phyloP scores from a whole-genome alignment of 768 basidiomycete genomes.

The Pleurotus platypus region DNA sequence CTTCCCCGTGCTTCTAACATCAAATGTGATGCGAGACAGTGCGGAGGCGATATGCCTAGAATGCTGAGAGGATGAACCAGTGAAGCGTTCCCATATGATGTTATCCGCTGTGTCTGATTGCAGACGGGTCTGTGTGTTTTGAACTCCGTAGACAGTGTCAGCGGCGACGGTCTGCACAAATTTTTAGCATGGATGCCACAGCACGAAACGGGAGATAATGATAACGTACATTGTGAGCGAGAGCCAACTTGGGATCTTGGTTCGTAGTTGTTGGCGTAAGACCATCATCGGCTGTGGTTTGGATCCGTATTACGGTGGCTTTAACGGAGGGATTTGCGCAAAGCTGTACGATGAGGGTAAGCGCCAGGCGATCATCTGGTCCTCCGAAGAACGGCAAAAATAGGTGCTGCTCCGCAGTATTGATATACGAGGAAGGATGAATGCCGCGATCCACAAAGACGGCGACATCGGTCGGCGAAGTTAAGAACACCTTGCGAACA shows the following conservation, averaged over 20 bases:
- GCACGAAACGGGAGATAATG: neutral
- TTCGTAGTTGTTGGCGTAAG: slow-evolving; percentile 24
- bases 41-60: slow-evolving; percentile 31
- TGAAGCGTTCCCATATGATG: slow-evolving; percentile 67
- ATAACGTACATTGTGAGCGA: slow-evolving; percentile 28
- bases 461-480: slow-evolving; percentile 72
- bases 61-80: slow-evolving; percentile 25
- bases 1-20: slow-evolving; percentile 37
- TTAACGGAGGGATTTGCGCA: slow-evolving; percentile 51
- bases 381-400: slow-evolving; percentile 94
- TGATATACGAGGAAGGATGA: slow-evolving; percentile 18
- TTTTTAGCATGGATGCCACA: neutral
- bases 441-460: slow-evolving; percentile 80
- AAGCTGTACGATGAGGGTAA: slow-evolving; percentile 82
- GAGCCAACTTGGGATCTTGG: slow-evolving; percentile 12
- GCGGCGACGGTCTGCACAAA: slow-evolving; percentile 40
- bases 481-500: slow-evolving; percentile 77
- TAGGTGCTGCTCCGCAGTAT: slow-evolving; percentile 48
- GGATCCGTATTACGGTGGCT: slow-evolving; percentile 73
- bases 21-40: slow-evolving; percentile 66
- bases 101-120: slow-evolving; percentile 83
- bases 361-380: slow-evolving; percentile 85
- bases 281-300: slow-evolving; percentile 34
- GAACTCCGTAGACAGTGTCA: slow-evolving; percentile 71
- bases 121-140: slow-evolving; percentile 61